Percentiles rank a stretch among this genome's conserved stretches.
Evolutionary conservation across 2,329 filamentous ascomycete species (phyloP).

Genomic region (Leptoxyphium fumago): DNA sequence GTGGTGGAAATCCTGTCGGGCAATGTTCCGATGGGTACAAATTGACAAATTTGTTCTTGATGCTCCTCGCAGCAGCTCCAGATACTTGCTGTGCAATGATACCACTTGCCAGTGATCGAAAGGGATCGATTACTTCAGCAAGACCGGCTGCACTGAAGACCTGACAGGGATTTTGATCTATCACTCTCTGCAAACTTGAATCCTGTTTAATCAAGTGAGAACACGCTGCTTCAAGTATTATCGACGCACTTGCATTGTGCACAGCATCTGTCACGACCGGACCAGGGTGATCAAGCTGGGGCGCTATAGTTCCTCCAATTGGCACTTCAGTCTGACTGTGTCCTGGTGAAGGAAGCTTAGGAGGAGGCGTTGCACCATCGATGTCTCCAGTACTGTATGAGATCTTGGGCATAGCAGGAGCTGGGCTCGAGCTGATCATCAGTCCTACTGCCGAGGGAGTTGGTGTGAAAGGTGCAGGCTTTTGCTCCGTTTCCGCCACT

Average conservation of each 20-base stretch:
- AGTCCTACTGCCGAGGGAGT: constrained; percentile 35
- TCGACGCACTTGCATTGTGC: constrained; percentile 29
- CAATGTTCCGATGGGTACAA: constrained; percentile 41
- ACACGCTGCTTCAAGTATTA: constrained; percentile 60
- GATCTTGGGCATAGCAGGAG: constrained; percentile 3
- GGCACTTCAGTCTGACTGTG: constrained; percentile 57
- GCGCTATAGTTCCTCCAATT: constrained; percentile 50
- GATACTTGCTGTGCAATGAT: constrained; percentile 97
- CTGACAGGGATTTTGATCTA: constrained; percentile 60
- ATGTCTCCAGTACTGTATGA: constrained; percentile 28
- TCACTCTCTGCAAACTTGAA: constrained; percentile 52
- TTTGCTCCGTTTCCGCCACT: constrained; percentile 10
- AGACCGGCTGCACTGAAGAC: constrained; percentile 71
- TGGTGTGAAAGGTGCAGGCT: constrained; percentile 29
- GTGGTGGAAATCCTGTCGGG: constrained; percentile 51
- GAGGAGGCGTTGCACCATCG: constrained; percentile 19
- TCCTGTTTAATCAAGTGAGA: constrained; percentile 62
- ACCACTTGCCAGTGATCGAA: constrained; percentile 64
- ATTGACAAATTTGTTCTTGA: constrained; percentile 69
- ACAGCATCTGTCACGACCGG: constrained; percentile 23
- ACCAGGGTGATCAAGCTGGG: constrained; percentile 18
- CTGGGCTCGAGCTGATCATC: constrained; percentile 24
- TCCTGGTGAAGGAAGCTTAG: constrained; percentile 41
- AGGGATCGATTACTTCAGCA: constrained; percentile 77
- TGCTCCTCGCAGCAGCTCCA: constrained; percentile 75